phyloP scores from a whole-genome alignment of 495 filamentous ascomycete species.

The Penicillium egyptiacum region DNA sequence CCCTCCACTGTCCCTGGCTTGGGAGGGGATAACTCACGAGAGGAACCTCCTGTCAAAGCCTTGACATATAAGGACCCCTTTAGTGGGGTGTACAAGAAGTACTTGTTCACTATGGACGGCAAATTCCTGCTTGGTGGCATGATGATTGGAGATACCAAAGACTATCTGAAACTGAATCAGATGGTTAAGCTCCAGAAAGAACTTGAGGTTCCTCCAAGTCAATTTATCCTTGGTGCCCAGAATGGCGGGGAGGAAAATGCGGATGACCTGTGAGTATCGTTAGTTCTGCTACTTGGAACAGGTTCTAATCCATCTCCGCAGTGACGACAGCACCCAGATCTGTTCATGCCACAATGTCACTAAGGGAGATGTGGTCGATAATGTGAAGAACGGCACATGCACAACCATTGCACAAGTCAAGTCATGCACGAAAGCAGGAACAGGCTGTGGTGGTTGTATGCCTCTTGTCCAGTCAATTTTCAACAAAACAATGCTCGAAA shows the following conservation, averaged over 20 bases:
- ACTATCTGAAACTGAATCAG: conserved; percentile 93
- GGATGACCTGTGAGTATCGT: conserved; percentile 59
- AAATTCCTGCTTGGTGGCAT: conserved; percentile 93
- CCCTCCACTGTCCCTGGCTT: conserved; percentile 25
- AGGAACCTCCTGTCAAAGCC: conserved; percentile 68
- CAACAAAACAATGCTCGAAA: conserved; percentile 85
- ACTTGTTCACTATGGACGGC: conserved; percentile 87
- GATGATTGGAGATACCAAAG: conserved; percentile 96
- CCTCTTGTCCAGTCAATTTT: conserved; percentile 91
- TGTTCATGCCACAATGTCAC: conserved; percentile 97
- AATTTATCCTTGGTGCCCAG: conserved; percentile 85
- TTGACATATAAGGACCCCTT: conserved; percentile 94
- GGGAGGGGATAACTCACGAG: conserved; percentile 30
- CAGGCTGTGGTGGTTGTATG: conserved; percentile 93
- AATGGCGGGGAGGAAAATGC: conserved; percentile 71
- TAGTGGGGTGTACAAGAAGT: conserved; percentile 94
- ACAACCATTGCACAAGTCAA: conserved; percentile 87
- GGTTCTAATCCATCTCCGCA: conserved; percentile 28
- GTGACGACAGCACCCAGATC: conserved; percentile 82
- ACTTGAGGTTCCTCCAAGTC: conserved; percentile 78
- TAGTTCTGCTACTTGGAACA: neutral
- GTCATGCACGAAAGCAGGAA: conserved; percentile 92
- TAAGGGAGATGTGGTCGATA: conserved; percentile 76
- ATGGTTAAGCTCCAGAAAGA: conserved; percentile 86
- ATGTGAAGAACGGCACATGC: conserved; percentile 78